phyloP scores from a whole-genome alignment of 768 basidiomycete species.

The Suillus bovinus region DNA sequence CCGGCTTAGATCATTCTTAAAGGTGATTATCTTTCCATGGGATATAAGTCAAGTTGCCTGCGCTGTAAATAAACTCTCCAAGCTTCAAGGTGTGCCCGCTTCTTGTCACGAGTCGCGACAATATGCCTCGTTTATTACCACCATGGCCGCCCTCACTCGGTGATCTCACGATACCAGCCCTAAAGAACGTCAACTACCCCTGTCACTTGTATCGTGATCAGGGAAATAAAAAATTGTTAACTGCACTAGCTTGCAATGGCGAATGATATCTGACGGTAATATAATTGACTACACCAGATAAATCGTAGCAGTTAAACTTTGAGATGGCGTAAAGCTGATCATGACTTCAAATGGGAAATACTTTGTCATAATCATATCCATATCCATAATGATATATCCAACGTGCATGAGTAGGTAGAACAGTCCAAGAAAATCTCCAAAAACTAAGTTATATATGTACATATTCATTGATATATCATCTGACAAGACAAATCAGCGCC shows the following conservation, averaged over 20 bases:
- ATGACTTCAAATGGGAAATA: neutral
- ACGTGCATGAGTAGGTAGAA: neutral
- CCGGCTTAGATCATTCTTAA: neutral
- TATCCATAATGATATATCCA: neutral
- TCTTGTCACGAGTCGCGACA: no score
- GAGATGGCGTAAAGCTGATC: neutral
- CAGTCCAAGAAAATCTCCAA: neutral
- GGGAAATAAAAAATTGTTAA: no score
- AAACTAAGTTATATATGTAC: neutral
- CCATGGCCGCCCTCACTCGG: no score
- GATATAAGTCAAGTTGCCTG: no score
- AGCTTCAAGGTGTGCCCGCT: no score
- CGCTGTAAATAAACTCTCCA: no score
- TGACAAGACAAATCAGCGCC: constrained; percentile 5
- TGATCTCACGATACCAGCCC: no score
- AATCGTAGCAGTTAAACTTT: neutral
- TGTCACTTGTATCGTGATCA: no score
- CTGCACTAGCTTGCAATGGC: no score
- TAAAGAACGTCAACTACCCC: no score
- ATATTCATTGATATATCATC: neutral
- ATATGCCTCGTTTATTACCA: no score
- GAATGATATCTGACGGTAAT: neutral
- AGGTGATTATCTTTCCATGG: neutral
- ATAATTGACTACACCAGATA: neutral
- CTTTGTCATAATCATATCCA: neutral